Percentiles rank a stretch among this genome's conserved stretches.
Conservation (phyloP, 2,329 filamentous ascomycete genomes). For the Lecanicillium sp. region DNA sequence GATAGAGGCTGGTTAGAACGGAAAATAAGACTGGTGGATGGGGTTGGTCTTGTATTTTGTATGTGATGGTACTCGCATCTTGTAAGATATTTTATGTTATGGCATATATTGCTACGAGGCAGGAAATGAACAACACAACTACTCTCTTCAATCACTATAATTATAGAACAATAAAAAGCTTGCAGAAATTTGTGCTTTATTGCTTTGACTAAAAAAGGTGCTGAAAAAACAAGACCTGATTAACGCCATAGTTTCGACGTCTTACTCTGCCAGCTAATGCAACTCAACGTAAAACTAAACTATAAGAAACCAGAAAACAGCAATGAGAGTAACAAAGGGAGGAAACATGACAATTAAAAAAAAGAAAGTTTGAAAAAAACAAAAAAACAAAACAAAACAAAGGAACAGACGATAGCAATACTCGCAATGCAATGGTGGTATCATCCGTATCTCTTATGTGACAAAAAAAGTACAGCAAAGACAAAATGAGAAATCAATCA, state of each 20-base stretch:
- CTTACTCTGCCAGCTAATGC: not conserved
- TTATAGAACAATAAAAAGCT: too few species aligned
- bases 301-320: slow-evolving; percentile 8
- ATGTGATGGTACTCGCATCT: too few species aligned
- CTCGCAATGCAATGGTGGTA: slow-evolving; percentile 31
- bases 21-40: too few species aligned
- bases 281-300: not conserved
- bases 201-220: not conserved
- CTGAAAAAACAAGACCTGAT: not conserved
- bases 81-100: too few species aligned
- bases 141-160: too few species aligned
- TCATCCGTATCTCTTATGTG: slow-evolving; percentile 29
- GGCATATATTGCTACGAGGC: too few species aligned
- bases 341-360: slow-evolving; percentile 12
- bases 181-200: too few species aligned
- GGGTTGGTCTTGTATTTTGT: too few species aligned
- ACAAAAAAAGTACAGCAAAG: slow-evolving; percentile 18
- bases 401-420: slow-evolving; percentile 23
- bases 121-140: too few species aligned
- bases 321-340: slow-evolving; percentile 14
- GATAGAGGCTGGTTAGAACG: slow-evolving; percentile 9
- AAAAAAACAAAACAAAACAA: slow-evolving; percentile 11
- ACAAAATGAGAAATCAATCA: slow-evolving; percentile 10
- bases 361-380: too few species aligned
- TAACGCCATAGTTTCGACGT: not conserved